Conservation (phyloP, 352 stramenopile genomes). For the Globisporangium nodosum region DNA sequence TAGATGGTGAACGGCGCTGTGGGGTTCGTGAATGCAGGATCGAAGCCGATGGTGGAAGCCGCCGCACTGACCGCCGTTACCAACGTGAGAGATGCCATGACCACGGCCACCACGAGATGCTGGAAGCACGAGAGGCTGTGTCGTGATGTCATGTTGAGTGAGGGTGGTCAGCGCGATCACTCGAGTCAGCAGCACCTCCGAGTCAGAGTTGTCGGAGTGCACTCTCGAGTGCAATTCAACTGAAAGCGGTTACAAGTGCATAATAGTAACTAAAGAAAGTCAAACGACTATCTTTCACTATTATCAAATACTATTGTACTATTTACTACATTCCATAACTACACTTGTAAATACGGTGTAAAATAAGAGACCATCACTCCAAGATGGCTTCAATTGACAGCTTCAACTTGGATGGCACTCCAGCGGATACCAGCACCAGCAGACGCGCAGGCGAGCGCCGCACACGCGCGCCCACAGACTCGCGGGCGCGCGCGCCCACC, state of each 20-base stretch:
- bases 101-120: not conserved
- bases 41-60: slow-evolving; percentile 28
- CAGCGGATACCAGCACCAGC: not conserved
- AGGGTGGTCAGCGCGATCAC: not conserved
- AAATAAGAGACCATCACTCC: slow-evolving; percentile 1
- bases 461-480: not conserved
- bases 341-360: not conserved
- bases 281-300: too few relatives aligned
- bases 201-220: not conserved
- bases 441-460: not conserved
- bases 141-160: too few relatives aligned
- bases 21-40: slow-evolving; percentile 20
- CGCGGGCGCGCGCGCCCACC: too few relatives aligned
- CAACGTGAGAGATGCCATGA: slow-evolving; percentile 7
- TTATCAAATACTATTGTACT: too few relatives aligned
- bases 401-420: not conserved
- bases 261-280: too few relatives aligned
- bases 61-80: not conserved
- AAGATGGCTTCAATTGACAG: not conserved
- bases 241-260: too few relatives aligned
- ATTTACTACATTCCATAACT: not conserved
- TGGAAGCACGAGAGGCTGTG: not conserved
- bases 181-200: not conserved
- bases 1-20: slow-evolving; percentile 18
- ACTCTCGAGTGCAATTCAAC: too few relatives aligned